Conservation (phyloP, 768 basidiomycete species). For the Tulasnella sp. region DNA sequence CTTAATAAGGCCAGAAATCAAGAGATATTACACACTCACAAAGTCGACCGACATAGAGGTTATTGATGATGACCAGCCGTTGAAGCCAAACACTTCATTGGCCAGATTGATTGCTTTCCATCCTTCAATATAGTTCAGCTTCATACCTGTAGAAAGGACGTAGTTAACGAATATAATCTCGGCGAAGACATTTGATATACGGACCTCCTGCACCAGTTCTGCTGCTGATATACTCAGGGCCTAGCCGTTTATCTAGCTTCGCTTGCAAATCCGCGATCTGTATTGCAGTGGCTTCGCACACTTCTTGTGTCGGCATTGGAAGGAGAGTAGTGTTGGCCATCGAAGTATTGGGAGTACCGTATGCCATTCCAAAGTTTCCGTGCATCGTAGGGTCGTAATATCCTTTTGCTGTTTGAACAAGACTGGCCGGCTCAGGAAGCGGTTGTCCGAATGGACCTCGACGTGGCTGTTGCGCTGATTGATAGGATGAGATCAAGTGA, state of each 20-base stretch:
- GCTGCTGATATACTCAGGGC: slow-evolving; percentile 86
- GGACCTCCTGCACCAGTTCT: slow-evolving; percentile 64
- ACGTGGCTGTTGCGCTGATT: too few species aligned
- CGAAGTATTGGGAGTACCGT: slow-evolving; percentile 6
- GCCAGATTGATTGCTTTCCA: slow-evolving; percentile 98
- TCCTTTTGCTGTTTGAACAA: too few species aligned
- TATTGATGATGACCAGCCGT: slow-evolving; percentile 83
- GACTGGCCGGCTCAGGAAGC: too few species aligned
- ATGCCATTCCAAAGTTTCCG: slow-evolving; percentile 26
- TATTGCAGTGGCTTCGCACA: slow-evolving; percentile 49
- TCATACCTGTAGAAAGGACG: slow-evolving; percentile 44
- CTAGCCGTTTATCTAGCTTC: slow-evolving; percentile 75
- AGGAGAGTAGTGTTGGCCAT: slow-evolving; percentile 13
- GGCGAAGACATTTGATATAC: not conserved
- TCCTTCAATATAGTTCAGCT: slow-evolving; percentile 88
- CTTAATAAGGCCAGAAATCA: not conserved
- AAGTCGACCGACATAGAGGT: slow-evolving; percentile 49
- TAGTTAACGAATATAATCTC: not conserved
- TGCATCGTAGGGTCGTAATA: slow-evolving; percentile 52
- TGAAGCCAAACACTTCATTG: slow-evolving; percentile 97
- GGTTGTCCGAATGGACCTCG: too few species aligned
- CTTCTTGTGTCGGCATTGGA: slow-evolving; percentile 30
- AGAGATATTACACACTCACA: slow-evolving; percentile 16
- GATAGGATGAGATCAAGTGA: too few species aligned
- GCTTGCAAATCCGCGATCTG: slow-evolving; percentile 63